phyloP scores from a whole-genome alignment of 495 filamentous ascomycete genomes.

The Trypethelium eluteriae region DNA sequence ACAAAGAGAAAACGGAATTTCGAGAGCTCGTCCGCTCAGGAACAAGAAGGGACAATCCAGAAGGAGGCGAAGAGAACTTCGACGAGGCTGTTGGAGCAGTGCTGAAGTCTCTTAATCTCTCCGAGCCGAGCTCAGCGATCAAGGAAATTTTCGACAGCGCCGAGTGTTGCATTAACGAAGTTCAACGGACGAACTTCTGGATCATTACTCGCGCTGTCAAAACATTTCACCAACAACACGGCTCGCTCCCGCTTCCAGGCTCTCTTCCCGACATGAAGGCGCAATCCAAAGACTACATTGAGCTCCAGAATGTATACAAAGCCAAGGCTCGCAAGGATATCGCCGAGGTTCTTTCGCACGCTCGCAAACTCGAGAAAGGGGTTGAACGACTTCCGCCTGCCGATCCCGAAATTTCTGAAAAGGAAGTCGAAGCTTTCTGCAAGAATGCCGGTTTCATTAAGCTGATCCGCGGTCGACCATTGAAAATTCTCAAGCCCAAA shows the following conservation, averaged over 20 bases:
- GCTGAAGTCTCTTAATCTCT: slow-evolving; percentile 66
- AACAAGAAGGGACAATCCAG: slow-evolving; percentile 64
- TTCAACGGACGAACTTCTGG: slow-evolving; percentile 59
- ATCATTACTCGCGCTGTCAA: slow-evolving; percentile 75
- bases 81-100: slow-evolving; percentile 86
- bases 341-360: slow-evolving; percentile 64
- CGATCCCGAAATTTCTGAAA: slow-evolving; percentile 48
- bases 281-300: slow-evolving; percentile 81
- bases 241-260: slow-evolving; percentile 73
- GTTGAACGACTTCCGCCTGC: slow-evolving; percentile 36
- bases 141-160: slow-evolving; percentile 70
- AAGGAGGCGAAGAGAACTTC: slow-evolving; percentile 94
- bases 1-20: slow-evolving; percentile 84
- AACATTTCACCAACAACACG: slow-evolving; percentile 62
- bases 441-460: slow-evolving; percentile 92
- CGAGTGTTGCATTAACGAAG: slow-evolving; percentile 35
- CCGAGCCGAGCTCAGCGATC: slow-evolving; percentile 57
- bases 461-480: slow-evolving; percentile 59
- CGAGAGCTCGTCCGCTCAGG: slow-evolving; percentile 56
- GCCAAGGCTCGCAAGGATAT: slow-evolving; percentile 73
- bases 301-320: slow-evolving; percentile 92
- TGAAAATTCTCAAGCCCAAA: slow-evolving; percentile 40
- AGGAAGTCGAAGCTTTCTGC: slow-evolving; percentile 88
- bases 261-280: slow-evolving; percentile 97
- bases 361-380: slow-evolving; percentile 52